These are phyloP conservation scores for Ogataea philodendri DNA, from an alignment of 805 yeast genomes.

Conservation along the genomic window DNA sequence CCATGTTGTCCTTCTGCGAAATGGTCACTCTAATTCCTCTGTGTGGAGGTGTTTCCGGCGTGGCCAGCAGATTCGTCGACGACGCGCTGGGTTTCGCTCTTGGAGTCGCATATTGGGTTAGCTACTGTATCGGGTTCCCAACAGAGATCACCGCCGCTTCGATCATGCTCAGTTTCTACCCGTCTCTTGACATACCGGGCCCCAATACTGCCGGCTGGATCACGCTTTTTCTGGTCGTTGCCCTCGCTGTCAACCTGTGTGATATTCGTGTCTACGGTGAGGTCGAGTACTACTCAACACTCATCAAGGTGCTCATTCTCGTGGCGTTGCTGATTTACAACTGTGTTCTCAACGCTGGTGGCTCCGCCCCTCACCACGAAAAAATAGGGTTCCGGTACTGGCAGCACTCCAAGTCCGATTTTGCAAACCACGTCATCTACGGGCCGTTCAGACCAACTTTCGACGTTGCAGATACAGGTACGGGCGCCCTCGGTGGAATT, in stretches of 20 bases:
- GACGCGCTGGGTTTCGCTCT: conserved; percentile 75
- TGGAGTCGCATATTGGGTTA: conserved; percentile 72
- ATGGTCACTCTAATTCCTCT: conserved; percentile 77
- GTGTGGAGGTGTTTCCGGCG: conserved; percentile 76
- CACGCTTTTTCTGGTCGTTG: conserved; percentile 49
- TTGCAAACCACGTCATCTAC: conserved; percentile 47
- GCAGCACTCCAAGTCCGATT: conserved; percentile 52
- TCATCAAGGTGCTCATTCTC: conserved; percentile 54
- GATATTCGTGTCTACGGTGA: conserved; percentile 77
- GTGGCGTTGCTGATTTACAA: conserved; percentile 57
- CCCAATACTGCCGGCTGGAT: conserved; percentile 67
- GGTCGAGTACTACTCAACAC: conserved; percentile 60
- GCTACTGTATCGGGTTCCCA: conserved; percentile 71
- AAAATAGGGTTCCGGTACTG: conserved; percentile 70
- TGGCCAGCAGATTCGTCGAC: conserved; percentile 71
- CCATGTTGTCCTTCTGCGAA: conserved; percentile 75
- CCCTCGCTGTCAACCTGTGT: conserved; percentile 53
- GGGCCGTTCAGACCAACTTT: conserved; percentile 76
- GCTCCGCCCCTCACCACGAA: conserved; percentile 41
- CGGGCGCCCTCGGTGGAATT: conserved; percentile 52
- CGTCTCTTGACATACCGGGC: conserved; percentile 48
- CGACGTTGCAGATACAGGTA: conserved; percentile 61
- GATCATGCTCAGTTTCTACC: conserved; percentile 69
- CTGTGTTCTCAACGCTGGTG: conserved; percentile 64
- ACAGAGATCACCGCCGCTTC: conserved; percentile 81